Conservation (phyloP, 495 filamentous ascomycete genomes). For the Neurospora intermedia region DNA sequence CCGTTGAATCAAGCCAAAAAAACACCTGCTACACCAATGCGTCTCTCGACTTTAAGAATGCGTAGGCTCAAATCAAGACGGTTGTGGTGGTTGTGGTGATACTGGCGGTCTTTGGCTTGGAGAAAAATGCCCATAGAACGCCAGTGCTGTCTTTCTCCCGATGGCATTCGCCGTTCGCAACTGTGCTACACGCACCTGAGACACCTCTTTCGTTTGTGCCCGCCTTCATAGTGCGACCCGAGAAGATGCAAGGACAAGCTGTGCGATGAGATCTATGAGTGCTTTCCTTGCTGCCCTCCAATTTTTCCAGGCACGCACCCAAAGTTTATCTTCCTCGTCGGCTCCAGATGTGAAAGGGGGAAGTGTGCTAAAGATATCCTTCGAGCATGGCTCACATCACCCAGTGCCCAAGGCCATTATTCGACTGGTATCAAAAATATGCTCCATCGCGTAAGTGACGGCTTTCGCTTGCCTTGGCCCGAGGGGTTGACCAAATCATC, state of each 20-base stretch:
- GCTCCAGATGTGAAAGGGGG: background rate
- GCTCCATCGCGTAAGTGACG: background rate
- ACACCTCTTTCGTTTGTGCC: background rate
- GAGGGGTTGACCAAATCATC: background rate
- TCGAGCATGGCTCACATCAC: background rate
- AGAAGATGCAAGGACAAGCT: background rate
- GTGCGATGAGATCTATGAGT: background rate
- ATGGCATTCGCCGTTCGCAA: background rate
- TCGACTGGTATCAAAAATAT: background rate
- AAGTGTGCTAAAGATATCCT: background rate
- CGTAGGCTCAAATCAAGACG: background rate
- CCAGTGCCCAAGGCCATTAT: background rate
- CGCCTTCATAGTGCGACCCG: background rate
- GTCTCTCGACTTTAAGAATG: background rate
- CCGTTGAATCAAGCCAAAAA: background rate
- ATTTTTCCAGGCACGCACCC: background rate
- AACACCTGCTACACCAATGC: background rate
- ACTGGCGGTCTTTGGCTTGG: background rate
- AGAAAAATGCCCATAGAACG: background rate
- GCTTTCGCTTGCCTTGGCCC: background rate
- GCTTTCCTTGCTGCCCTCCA: background rate
- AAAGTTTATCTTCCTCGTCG: background rate
- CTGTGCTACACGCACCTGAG: background rate
- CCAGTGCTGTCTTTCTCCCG: background rate
- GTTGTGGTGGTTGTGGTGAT: background rate